Evolutionary conservation across 2,329 filamentous ascomycete species (phyloP), one percentile per base, ranked within the genome.

Genomic region (Tympanopsis confertula): DNA sequence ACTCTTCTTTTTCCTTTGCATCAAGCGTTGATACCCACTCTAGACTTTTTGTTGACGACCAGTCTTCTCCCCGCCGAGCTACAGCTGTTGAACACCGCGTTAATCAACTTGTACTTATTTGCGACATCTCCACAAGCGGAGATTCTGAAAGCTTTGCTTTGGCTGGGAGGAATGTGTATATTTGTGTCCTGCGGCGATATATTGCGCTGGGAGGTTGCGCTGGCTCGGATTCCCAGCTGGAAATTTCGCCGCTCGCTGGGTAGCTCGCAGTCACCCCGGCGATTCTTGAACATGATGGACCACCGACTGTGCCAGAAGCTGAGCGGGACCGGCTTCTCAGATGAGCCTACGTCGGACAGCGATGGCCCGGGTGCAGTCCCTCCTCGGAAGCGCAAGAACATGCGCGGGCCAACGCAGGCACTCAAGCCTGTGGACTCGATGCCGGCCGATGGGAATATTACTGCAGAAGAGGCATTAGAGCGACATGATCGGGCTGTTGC

Each of bases 191-290:
- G 86, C 52, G 74, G 76, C 20, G 70, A 78, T 20, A 74, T 91
- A 12, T 74, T 96, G 24, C 72, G 71, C 48, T 93, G 86, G 83
- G 87, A 85, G 35, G 82, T 96, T 38, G 73, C 81, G 19, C 63
- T 98, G 42, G 88, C 89, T 37, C 73, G 89, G 40, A 85, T 96
- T 14, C 91, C 91, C 2, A 86, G 78, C 48, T 95, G 89, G 86
- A 83, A 88, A 32, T 88, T 96, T 49, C 73, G 77, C 47, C 74
- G 78, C 39, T 61, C 68, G 14, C 55, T 61, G 1, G 53, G 51
- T 20, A 49, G 47, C 4, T 50, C 53, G 39, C 57, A 59, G 46
- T 55, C 58, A 40, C 42, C 51, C 24, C 48, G 55, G 43, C 43
- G 54, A 47, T 38, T 65, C 45, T 50, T 67, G 47, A 57, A 59